Percentiles rank a stretch among this genome's conserved stretches.
phyloP scores from a whole-genome alignment of 169 alveolate species.

The Theileria equi region DNA sequence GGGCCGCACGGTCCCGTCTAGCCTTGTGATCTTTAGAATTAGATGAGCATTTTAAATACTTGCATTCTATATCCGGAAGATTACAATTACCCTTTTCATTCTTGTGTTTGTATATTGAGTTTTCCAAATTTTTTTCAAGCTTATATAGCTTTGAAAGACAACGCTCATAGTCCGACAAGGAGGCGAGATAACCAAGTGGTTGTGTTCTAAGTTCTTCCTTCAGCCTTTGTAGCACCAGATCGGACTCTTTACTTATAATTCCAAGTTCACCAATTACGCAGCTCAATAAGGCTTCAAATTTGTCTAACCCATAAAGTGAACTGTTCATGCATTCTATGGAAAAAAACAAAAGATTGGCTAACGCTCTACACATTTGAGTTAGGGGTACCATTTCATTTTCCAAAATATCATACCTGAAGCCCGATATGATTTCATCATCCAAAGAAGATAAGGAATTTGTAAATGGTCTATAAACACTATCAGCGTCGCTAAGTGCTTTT shows the following conservation, averaged over 20 bases:
- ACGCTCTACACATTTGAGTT: no score
- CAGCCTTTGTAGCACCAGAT: neutral
- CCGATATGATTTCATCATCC: no score
- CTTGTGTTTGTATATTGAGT: neutral
- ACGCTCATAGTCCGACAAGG: neutral
- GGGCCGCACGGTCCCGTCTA: neutral
- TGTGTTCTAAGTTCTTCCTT: neutral
- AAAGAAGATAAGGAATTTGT: no score
- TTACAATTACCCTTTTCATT: neutral
- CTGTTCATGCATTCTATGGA: neutral
- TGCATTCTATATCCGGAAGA: conserved; percentile 1
- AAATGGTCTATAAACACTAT: no score
- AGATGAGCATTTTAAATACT: conserved; percentile 1
- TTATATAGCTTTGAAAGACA: neutral
- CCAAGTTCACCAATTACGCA: neutral
- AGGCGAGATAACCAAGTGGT: neutral
- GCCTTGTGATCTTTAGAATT: neutral
- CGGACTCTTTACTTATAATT: neutral
- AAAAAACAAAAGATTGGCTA: no score
- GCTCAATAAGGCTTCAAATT: neutral
- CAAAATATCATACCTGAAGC: no score
- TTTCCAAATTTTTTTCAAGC: neutral
- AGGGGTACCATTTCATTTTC: no score
- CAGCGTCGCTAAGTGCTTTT: no score
- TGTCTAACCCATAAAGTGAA: neutral